Conservation (phyloP, 768 basidiomycete genomes). For the Lentinula sp. region DNA sequence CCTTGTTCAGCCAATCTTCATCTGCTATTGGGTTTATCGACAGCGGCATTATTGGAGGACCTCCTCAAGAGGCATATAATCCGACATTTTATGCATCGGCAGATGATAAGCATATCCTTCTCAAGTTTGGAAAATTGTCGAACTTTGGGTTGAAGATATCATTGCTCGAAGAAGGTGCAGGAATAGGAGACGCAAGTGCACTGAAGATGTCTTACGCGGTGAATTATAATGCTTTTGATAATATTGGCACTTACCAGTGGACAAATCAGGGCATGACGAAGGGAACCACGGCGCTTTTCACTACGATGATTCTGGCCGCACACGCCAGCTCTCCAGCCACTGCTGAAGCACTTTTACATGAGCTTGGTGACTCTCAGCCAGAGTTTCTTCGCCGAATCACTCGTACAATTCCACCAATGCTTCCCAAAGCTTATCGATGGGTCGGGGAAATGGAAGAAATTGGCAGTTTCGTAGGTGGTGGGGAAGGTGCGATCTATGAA, state of each 20-base stretch:
- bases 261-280: constrained; percentile 42
- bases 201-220: constrained; percentile 64
- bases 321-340: constrained; percentile 55
- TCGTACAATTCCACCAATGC: constrained; percentile 37
- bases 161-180: constrained; percentile 37
- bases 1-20: constrained; percentile 28
- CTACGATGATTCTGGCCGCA: constrained; percentile 56
- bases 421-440: constrained; percentile 61
- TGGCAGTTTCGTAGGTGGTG: constrained; percentile 43
- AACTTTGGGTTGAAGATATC: constrained; percentile 41
- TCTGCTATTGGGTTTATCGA: constrained; percentile 42
- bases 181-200: constrained; percentile 54
- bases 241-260: background rate
- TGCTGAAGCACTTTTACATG: constrained; percentile 47
- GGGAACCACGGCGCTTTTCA: constrained; percentile 37
- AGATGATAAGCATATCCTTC: constrained; percentile 22
- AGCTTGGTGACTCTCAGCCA: constrained; percentile 42
- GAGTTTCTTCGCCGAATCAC: constrained; percentile 33
- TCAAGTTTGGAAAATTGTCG: constrained; percentile 33
- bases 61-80: constrained; percentile 40
- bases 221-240: constrained; percentile 14
- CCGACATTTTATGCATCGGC: constrained; percentile 54
- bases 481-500: constrained; percentile 37
- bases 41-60: constrained; percentile 51
- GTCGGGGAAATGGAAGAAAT: constrained; percentile 64